Percentiles rank a stretch among this genome's conserved stretches.
Conservation (phyloP, 192 early-diverging fungal genomes). For the Phycomyces nitens region DNA sequence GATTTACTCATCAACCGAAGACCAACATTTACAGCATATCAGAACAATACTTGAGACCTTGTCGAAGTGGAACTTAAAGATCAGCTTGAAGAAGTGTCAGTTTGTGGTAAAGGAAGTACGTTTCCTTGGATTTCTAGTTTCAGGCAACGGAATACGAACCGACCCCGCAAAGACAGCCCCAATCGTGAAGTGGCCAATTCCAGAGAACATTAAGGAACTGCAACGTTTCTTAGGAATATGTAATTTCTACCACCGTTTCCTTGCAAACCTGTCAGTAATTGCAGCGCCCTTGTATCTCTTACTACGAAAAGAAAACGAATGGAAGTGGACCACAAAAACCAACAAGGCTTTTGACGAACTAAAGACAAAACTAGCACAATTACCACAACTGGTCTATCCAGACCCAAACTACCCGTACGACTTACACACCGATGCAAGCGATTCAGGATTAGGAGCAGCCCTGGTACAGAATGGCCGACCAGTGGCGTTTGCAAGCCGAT, state of each 20-base stretch:
- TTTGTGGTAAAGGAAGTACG: too few species aligned
- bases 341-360: not conserved
- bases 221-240: constrained; percentile 25
- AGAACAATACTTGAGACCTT: too few species aligned
- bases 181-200: not conserved
- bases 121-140: too few species aligned
- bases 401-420: not conserved
- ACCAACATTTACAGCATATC: too few species aligned
- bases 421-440: not conserved
- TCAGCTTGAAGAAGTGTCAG: too few species aligned
- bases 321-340: not conserved
- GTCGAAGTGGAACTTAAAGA: too few species aligned
- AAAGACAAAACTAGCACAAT: not conserved
- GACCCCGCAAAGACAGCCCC: too few species aligned
- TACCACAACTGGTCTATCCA: not conserved
- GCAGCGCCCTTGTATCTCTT: constrained; percentile 13
- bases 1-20: too few species aligned
- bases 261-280: constrained; percentile 4
- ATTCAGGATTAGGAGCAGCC: not conserved
- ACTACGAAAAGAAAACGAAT: not conserved
- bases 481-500: constrained; percentile 24
- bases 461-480: constrained; percentile 9
- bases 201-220: not conserved
- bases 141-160: too few species aligned
- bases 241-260: constrained; percentile 26